Evolutionary conservation across 441 rosid genomes (phyloP), one percentile per base, ranked within the genome.

Genomic region (Erysimum pusillum): DNA sequence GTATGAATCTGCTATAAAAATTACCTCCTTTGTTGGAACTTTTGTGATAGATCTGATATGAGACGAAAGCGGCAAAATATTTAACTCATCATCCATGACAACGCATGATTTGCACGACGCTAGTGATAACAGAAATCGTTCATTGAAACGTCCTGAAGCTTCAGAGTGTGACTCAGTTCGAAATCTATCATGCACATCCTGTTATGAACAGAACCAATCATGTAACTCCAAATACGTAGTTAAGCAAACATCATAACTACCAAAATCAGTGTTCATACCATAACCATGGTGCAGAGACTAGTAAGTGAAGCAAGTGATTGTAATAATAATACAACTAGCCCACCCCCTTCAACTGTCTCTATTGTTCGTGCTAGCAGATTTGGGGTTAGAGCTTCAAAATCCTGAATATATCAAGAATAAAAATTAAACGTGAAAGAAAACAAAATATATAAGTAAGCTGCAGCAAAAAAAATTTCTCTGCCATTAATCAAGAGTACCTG

Each of bases 341-440:
- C 98, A 61, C 98, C 99, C 34, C 99, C 99, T 83, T 96, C 94
- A 61, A 96, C 99, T 1, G 99, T 93, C 83, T 96, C 99, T 71
- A 93, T 90, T 5, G 98, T 91, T 81, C 99, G 88, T 42, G 98
- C 99, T 66, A 93, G 84, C 34, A 96, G 88, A 90, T 96, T 96
- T 45, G 99, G 99, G 14, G 99, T 93, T 77, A 96, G 78, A 53
- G 99, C 98, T 85, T 93, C 99, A 81, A 96, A 96, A 80, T 96
- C 99, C 99, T 96, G 81, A 75, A 67, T 68, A 66, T 39, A 82
- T 59, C 62, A 70, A 48, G 36, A 11, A 28, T 5, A 31, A 9
- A 61, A 13, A 57, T 22, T 20, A 51, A 60, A 34, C 11, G 39
- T 42, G 56, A 15, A 64, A 64, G 54, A 64, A 15, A 7, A 61